Evolutionary conservation across 2,329 filamentous ascomycete species (phyloP).

Genomic region (Boeremia lycopersici): DNA sequence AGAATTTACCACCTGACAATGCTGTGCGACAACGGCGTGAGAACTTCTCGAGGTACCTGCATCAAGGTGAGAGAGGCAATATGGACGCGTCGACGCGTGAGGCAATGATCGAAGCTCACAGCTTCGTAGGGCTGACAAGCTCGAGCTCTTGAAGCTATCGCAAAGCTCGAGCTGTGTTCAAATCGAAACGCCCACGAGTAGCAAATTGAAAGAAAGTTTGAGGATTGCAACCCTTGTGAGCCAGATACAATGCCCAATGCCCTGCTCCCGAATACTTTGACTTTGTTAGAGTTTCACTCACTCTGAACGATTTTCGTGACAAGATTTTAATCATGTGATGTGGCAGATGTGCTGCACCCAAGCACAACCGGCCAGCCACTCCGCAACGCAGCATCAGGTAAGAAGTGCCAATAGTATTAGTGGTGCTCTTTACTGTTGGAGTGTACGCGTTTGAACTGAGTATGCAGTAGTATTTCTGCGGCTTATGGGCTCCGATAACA

Average conservation of each 20-base stretch:
- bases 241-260: neutral
- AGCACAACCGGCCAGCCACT: too few relatives aligned
- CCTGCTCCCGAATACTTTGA: neutral
- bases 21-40: conserved; percentile 13
- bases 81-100: conserved; percentile 5
- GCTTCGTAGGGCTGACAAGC: conserved; percentile 26
- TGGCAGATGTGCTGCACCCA: too few relatives aligned
- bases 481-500: too few relatives aligned
- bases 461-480: too few relatives aligned
- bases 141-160: conserved; percentile 14
- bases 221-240: neutral
- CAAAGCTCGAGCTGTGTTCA: conserved; percentile 3
- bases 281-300: neutral
- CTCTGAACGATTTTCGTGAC: neutral
- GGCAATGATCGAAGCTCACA: conserved; percentile 12
- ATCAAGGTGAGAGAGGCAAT: conserved; percentile 17
- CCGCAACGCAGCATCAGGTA: too few relatives aligned
- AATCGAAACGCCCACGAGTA: neutral
- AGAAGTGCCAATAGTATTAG: too few relatives aligned
- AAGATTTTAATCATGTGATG: neutral
- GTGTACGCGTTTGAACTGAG: too few relatives aligned
- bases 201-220: neutral
- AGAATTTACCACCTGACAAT: conserved; percentile 31
- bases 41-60: conserved; percentile 36
- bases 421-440: too few relatives aligned